A percentile compares a stretch with the other conserved stretches of the same genome.
These are phyloP conservation scores for Helianthus tuberosus DNA, from an alignment of 129 eudicot species.

Conservation along the genomic window DNA sequence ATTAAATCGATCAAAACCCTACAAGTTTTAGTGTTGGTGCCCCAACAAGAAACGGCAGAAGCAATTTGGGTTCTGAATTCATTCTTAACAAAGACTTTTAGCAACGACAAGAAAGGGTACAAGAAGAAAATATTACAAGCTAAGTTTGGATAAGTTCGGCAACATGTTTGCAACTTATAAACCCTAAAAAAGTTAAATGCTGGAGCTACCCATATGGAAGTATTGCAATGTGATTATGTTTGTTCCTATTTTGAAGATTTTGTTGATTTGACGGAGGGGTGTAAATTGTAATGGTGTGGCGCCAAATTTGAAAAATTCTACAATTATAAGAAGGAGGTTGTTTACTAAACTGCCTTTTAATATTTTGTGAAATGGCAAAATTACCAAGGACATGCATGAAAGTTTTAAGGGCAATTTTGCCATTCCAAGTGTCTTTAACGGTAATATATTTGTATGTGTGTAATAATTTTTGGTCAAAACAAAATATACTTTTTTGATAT, in stretches of 20 bases:
- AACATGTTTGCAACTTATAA: constrained; percentile 8
- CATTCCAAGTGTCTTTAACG: background rate
- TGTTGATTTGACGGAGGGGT: constrained; percentile 9
- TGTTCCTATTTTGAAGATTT: constrained; percentile 24
- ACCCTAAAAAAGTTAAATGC: background rate
- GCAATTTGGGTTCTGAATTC: background rate
- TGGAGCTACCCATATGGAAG: constrained; percentile 3
- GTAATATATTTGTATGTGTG: too few relatives aligned
- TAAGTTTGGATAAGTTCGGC: background rate
- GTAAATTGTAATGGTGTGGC: background rate
- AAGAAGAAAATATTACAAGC: background rate
- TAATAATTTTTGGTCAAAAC: too few relatives aligned
- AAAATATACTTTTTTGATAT: too few relatives aligned
- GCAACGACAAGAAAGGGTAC: background rate
- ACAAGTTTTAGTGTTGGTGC: constrained; percentile 38
- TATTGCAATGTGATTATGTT: constrained; percentile 6
- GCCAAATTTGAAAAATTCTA: too few relatives aligned
- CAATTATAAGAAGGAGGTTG: background rate
- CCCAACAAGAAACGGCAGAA: constrained; percentile 41
- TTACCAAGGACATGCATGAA: too few relatives aligned
- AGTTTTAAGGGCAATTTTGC: background rate
- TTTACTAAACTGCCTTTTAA: constrained; percentile 15
- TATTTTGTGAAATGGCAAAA: background rate
- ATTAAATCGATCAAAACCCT: constrained; percentile 16
- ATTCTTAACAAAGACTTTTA: background rate